phyloP scores from a whole-genome alignment of 2,329 filamentous ascomycete genomes.

The Calonectria montana region DNA sequence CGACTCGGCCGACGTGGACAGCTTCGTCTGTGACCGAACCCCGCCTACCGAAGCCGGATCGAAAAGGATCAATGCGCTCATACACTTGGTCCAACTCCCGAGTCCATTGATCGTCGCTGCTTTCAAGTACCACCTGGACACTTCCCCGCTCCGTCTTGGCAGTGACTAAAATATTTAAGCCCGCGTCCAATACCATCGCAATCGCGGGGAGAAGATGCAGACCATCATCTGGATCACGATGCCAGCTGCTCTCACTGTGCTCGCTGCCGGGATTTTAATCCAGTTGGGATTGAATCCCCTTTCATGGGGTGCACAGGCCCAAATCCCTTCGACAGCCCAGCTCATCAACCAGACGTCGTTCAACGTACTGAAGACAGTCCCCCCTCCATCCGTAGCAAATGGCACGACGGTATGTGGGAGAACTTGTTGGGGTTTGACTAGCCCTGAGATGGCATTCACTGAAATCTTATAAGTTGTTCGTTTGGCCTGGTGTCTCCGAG shows the following conservation, averaged over 20 bases:
- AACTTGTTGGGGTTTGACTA: neutral
- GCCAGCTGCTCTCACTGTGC: conserved; percentile 25
- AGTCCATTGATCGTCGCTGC: neutral
- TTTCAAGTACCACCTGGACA: neutral
- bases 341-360: conserved; percentile 39
- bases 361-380: conserved; percentile 30
- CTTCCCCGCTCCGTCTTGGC: neutral
- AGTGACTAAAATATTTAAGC: neutral
- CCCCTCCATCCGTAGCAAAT: conserved; percentile 29
- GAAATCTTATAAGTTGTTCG: conserved; percentile 8
- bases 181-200: neutral
- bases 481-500: conserved; percentile 38
- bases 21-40: neutral
- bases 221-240: neutral
- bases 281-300: conserved; percentile 19
- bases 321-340: conserved; percentile 35
- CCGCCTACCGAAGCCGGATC: conserved; percentile 3
- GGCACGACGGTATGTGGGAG: conserved; percentile 28
- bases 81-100: neutral
- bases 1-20: conserved; percentile 6
- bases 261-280: conserved; percentile 30
- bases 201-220: neutral
- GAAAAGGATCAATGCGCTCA: neutral
- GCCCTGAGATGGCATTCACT: neutral
- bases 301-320: conserved; percentile 50